Conservation (phyloP, 1,284 basidiomycete genomes). For the Apiotrichum laibachii region DNA sequence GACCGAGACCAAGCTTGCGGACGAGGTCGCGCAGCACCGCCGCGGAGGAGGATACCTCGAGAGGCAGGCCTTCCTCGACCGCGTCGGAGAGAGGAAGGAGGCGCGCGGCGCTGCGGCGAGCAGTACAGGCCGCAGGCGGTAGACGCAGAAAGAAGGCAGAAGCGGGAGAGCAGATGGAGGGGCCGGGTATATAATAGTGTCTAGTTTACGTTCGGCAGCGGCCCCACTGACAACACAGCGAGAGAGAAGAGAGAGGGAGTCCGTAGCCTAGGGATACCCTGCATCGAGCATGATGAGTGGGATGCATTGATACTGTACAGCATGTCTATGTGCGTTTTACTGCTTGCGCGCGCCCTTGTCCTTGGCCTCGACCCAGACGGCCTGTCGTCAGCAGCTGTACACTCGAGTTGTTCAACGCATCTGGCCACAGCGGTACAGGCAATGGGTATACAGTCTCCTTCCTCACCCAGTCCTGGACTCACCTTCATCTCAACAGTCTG, state of each 20-base stretch:
- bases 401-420: not conserved
- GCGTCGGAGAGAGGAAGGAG: conserved; percentile 39
- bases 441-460: no score
- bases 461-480: no score
- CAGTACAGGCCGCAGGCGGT: not conserved
- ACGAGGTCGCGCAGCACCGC: conserved; percentile 45
- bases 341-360: conserved; percentile 15
- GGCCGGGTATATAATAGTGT: no score
- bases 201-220: no score
- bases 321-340: not conserved
- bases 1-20: conserved; percentile 23
- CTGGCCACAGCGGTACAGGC: no score
- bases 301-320: conserved; percentile 4
- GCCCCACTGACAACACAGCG: no score
- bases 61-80: conserved; percentile 46
- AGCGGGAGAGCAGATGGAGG: no score
- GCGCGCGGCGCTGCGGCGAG: not conserved
- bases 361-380: conserved; percentile 19
- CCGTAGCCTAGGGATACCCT: not conserved
- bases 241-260: no score
- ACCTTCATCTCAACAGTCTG: conserved; percentile 56
- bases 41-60: conserved; percentile 44
- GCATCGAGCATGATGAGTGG: conserved; percentile 7
- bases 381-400: conserved; percentile 1
- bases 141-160: not conserved